Conservation (phyloP, 2,329 filamentous ascomycete species). For the Geosmithia morbida region DNA sequence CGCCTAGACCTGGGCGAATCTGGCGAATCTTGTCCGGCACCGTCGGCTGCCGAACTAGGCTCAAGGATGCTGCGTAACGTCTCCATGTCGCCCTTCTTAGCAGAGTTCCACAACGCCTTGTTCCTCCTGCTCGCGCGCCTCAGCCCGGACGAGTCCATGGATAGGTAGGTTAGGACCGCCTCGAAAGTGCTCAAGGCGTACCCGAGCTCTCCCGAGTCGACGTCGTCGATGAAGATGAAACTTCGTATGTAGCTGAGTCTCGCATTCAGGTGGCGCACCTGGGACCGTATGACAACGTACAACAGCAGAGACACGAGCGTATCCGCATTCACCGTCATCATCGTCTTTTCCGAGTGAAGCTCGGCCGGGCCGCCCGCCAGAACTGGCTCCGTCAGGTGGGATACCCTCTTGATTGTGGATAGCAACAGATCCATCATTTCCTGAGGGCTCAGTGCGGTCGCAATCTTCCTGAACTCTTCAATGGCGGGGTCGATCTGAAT, state of each 20-base stretch:
- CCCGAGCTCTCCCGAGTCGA: constrained; percentile 89
- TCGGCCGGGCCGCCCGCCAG: constrained; percentile 21
- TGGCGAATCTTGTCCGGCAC: constrained; percentile 27
- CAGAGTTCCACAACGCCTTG: constrained; percentile 74
- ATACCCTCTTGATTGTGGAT: constrained; percentile 71
- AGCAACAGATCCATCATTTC: constrained; percentile 78
- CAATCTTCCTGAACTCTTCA: constrained; percentile 80
- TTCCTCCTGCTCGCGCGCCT: constrained; percentile 79
- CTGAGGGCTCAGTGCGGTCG: constrained; percentile 62
- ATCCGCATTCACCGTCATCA: constrained; percentile 64
- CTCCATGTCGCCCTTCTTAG: constrained; percentile 59
- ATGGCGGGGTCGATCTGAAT: constrained; percentile 64
- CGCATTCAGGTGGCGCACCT: constrained; percentile 76
- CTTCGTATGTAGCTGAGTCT: constrained; percentile 89
- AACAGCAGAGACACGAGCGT: constrained; percentile 83
- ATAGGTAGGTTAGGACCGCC: constrained; percentile 79
- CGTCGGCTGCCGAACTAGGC: constrained; percentile 38
- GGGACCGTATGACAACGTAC: constrained; percentile 82
- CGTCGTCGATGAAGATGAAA: constrained; percentile 95
- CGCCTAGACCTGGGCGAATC: constrained; percentile 24
- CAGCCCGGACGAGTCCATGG: constrained; percentile 66
- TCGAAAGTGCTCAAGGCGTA: constrained; percentile 95
- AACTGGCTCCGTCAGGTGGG: constrained; percentile 44
- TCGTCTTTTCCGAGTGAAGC: constrained; percentile 33
- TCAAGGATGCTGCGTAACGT: constrained; percentile 71